Percentiles rank a stretch among this genome's conserved stretches.
phyloP scores from a whole-genome alignment of 192 early-diverging fungal species.

The Coemansia erecta region DNA sequence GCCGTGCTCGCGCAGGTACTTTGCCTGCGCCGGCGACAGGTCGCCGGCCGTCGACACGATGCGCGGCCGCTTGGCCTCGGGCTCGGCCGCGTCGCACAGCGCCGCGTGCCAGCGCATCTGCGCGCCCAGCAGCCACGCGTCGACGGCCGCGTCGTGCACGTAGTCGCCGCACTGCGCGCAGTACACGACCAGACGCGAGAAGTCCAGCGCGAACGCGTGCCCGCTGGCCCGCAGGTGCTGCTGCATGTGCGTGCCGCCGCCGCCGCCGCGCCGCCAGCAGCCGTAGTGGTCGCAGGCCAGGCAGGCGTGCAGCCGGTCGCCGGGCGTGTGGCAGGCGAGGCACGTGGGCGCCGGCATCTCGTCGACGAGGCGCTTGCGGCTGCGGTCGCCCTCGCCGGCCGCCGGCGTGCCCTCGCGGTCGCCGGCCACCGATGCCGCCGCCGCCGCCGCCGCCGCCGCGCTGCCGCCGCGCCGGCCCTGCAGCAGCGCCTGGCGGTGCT shows the following conservation, averaged over 20 bases:
- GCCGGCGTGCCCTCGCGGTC: slow-evolving; percentile 38
- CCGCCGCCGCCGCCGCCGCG: slow-evolving; percentile 1
- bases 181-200: slow-evolving; percentile 64
- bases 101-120: slow-evolving; percentile 48
- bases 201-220: slow-evolving; percentile 68
- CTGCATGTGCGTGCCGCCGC: slow-evolving; percentile 5
- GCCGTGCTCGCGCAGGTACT: slow-evolving; percentile 45
- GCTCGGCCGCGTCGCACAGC: slow-evolving; percentile 34
- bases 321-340: slow-evolving; percentile 54
- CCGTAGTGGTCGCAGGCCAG: slow-evolving; percentile 74
- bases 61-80: slow-evolving; percentile 29
- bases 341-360: slow-evolving; percentile 62
- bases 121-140: slow-evolving; percentile 49
- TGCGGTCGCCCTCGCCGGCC: slow-evolving; percentile 49
- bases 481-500: slow-evolving; percentile 50
- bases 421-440: slow-evolving; percentile 4
- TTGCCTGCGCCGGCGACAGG: slow-evolving; percentile 30
- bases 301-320: slow-evolving; percentile 75
- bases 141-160: slow-evolving; percentile 75
- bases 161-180: slow-evolving; percentile 81
- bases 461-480: slow-evolving; percentile 40
- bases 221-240: slow-evolving; percentile 19
- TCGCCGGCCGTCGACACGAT: slow-evolving; percentile 33
- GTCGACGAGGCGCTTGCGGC: slow-evolving; percentile 52
- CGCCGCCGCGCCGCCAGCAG: slow-evolving; percentile 64